phyloP scores from a whole-genome alignment of 768 basidiomycete species.

The Tylopilus intermedius region DNA sequence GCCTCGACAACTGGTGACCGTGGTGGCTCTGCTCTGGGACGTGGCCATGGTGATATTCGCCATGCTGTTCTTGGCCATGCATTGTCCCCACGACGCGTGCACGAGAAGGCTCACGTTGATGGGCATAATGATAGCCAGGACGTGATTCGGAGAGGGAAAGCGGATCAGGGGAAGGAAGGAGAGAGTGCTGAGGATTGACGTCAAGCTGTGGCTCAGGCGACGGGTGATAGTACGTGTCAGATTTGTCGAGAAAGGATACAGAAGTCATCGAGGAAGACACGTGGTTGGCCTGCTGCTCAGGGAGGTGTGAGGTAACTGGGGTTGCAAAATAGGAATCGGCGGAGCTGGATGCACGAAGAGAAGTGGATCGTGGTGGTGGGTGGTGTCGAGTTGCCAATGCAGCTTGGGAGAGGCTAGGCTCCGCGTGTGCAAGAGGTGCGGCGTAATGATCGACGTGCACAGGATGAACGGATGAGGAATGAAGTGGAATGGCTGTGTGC shows the following conservation, averaged over 20 bases:
- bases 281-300: constrained; percentile 22
- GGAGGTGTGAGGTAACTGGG: constrained; percentile 12
- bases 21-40: constrained; percentile 16
- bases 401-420: constrained; percentile 23
- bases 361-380: constrained; percentile 14
- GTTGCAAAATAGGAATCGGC: constrained; percentile 24
- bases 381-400: constrained; percentile 21
- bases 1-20: constrained; percentile 15
- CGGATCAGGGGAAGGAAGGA: constrained; percentile 27
- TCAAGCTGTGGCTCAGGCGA: constrained; percentile 28
- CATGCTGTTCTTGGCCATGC: constrained; percentile 23
- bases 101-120: constrained; percentile 23
- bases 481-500: constrained; percentile 25
- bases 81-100: constrained; percentile 25
- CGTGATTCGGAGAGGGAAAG: constrained; percentile 26
- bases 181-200: constrained; percentile 24
- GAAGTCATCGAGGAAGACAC: constrained; percentile 28
- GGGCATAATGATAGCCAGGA: constrained; percentile 28
- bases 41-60: constrained; percentile 25
- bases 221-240: constrained; percentile 24
- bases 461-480: constrained; percentile 27
- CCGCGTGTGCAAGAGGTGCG: constrained; percentile 28
- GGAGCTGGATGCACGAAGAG: constrained; percentile 18
- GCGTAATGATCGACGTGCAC: constrained; percentile 34
- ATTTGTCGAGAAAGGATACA: constrained; percentile 22